These are phyloP conservation scores for Hypoxylon sp. DNA, from an alignment of 2,329 filamentous ascomycete genomes.

Conservation along the genomic window DNA sequence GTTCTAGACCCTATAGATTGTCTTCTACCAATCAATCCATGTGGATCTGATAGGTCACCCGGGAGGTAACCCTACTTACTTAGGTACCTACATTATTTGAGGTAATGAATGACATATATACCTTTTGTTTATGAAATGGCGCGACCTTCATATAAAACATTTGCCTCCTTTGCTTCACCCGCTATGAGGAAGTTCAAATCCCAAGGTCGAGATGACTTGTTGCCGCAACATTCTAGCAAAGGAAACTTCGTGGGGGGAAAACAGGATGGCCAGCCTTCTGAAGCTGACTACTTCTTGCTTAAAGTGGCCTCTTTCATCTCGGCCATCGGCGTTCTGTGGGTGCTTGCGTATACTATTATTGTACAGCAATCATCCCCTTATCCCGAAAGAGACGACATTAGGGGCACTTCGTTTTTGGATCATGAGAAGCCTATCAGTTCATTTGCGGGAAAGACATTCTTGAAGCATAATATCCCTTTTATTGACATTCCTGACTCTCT, in stretches of 20 bases:
- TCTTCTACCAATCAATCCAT: slow-evolving; percentile 8
- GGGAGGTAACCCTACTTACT: slow-evolving; percentile 32
- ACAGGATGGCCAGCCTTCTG: slow-evolving; percentile 27
- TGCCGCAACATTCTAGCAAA: slow-evolving; percentile 16
- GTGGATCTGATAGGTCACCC: slow-evolving; percentile 27
- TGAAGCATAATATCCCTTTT: slow-evolving; percentile 59
- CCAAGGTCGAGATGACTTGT: slow-evolving; percentile 7
- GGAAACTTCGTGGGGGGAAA: background rate
- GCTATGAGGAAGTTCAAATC: slow-evolving; percentile 9
- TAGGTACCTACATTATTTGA: slow-evolving; percentile 15
- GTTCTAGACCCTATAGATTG: slow-evolving; percentile 1
- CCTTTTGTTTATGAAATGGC: slow-evolving; percentile 24
- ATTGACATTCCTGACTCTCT: slow-evolving; percentile 60
- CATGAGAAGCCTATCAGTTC: slow-evolving; percentile 47
- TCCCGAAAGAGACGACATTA: slow-evolving; percentile 6
- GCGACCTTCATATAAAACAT: slow-evolving; percentile 30
- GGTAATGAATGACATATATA: background rate
- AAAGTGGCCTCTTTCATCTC: slow-evolving; percentile 43
- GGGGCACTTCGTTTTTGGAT: slow-evolving; percentile 50
- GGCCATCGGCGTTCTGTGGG: slow-evolving; percentile 38
- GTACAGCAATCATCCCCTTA: slow-evolving; percentile 9
- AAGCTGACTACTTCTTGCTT: slow-evolving; percentile 38
- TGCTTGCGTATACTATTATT: slow-evolving; percentile 34
- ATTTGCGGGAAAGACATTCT: slow-evolving; percentile 50
- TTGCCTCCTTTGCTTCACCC: slow-evolving; percentile 16